Percentiles rank a stretch among this genome's conserved stretches.
These are phyloP conservation scores for Polyporus arcularius DNA, from an alignment of 768 basidiomycete species.

Conservation along the genomic window DNA sequence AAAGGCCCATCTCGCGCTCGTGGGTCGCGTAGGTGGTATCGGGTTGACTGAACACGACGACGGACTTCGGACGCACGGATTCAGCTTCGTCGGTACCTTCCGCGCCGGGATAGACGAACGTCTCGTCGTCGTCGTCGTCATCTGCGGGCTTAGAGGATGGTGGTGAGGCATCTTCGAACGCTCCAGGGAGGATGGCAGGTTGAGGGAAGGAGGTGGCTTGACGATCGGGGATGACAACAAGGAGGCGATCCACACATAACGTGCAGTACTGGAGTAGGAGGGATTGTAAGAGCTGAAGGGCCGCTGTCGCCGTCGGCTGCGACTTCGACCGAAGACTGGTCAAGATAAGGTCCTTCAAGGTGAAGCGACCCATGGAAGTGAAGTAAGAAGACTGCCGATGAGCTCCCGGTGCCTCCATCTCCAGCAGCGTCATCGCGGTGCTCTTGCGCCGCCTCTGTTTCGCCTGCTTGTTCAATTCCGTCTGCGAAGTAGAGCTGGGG, in stretches of 20 bases:
- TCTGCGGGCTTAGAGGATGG: slow-evolving; percentile 27
- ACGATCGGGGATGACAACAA: slow-evolving; percentile 69
- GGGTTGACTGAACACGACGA: slow-evolving; percentile 52
- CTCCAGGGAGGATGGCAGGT: slow-evolving; percentile 42
- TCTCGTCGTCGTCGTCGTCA: slow-evolving; percentile 51
- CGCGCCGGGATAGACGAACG: slow-evolving; percentile 47
- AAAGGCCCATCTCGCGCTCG: slow-evolving; percentile 82
- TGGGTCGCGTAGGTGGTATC: slow-evolving; percentile 78
- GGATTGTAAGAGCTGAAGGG: slow-evolving; percentile 79
- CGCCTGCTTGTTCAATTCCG: slow-evolving; percentile 39
- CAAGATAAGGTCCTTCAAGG: slow-evolving; percentile 84
- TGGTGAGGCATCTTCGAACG: slow-evolving; percentile 11
- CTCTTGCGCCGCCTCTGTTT: slow-evolving; percentile 71
- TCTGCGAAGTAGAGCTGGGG: slow-evolving; percentile 32
- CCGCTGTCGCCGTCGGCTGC: slow-evolving; percentile 68
- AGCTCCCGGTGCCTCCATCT: slow-evolving; percentile 78
- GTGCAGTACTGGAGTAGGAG: slow-evolving; percentile 72
- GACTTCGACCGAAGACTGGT: slow-evolving; percentile 74
- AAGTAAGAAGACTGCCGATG: slow-evolving; percentile 78
- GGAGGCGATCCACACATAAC: slow-evolving; percentile 62
- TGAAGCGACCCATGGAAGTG: slow-evolving; percentile 86
- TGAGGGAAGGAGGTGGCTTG: slow-evolving; percentile 75
- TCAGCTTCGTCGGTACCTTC: slow-evolving; percentile 28
- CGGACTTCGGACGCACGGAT: slow-evolving; percentile 2
- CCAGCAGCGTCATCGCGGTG: slow-evolving; percentile 87